A percentile compares a stretch with the other conserved stretches of the same genome.
Evolutionary conservation across 768 basidiomycete species (phyloP).

Genomic region (Mycena vitilis): DNA sequence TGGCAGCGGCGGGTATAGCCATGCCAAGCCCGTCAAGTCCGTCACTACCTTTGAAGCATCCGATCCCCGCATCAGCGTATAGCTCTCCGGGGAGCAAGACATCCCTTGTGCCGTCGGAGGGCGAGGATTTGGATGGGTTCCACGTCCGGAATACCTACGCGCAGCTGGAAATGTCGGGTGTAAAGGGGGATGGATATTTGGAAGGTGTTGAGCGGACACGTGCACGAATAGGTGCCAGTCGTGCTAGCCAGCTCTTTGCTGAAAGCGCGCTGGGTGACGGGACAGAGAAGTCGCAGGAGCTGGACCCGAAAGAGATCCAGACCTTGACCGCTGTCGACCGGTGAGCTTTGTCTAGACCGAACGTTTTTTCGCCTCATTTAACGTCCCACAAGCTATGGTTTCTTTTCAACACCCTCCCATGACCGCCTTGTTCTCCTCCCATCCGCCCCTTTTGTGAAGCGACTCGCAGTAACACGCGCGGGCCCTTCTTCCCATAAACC

Average conservation of each 20-base stretch:
- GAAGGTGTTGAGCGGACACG: conserved; percentile 95
- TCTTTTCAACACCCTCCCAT: conserved; percentile 83
- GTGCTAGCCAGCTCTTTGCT: conserved; percentile 69
- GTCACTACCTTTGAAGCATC: conserved; percentile 52
- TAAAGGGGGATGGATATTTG: conserved; percentile 93
- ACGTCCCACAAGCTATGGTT: conserved; percentile 79
- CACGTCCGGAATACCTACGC: conserved; percentile 91
- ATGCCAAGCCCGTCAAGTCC: conserved; percentile 33
- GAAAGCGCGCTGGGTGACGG: conserved; percentile 66
- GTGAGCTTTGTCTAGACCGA: conserved; percentile 56
- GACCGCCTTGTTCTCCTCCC: conserved; percentile 85
- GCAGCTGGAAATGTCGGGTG: conserved; percentile 88
- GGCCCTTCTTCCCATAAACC: conserved; percentile 60
- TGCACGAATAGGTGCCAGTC: conserved; percentile 68
- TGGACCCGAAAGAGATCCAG: conserved; percentile 79
- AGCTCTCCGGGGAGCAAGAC: conserved; percentile 58
- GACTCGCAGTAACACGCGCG: conserved; percentile 58
- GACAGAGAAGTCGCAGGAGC: conserved; percentile 71
- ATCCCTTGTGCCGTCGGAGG: conserved; percentile 78
- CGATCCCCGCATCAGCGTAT: conserved; percentile 34
- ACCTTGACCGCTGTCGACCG: conserved; percentile 86
- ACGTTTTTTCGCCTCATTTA: conserved; percentile 9
- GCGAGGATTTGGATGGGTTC: conserved; percentile 85
- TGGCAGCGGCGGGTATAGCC: conserved; percentile 33
- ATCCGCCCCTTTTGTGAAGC: conserved; percentile 69